Conservation (phyloP, 108 stramenopile species). For the Nitzschia palea region DNA sequence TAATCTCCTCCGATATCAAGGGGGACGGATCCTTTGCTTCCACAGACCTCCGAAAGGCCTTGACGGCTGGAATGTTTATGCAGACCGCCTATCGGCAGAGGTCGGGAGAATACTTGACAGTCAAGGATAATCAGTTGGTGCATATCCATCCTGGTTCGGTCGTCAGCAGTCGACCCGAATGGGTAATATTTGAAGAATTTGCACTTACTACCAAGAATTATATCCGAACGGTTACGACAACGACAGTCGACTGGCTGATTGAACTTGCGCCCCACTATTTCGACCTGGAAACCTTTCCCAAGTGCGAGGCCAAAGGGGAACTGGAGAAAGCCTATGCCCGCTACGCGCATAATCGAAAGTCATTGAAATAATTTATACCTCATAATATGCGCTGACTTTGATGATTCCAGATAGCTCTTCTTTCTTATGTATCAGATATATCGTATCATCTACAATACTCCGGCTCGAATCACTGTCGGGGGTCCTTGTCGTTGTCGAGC, state of each 20-base stretch:
- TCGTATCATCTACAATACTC: conserved; percentile 25
- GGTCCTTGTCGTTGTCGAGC: conserved; percentile 61
- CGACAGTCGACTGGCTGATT: conserved; percentile 95
- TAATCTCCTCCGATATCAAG: conserved; percentile 80
- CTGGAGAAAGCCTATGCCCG: conserved; percentile 78
- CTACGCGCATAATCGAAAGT: conserved; percentile 48
- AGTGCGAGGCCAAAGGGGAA: conserved; percentile 90
- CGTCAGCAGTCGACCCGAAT: conserved; percentile 90
- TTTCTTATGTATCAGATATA: not conserved
- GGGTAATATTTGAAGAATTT: conserved; percentile 99
- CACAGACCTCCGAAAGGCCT: conserved; percentile 87
- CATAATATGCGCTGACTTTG: not conserved
- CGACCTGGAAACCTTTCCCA: conserved; percentile 96
- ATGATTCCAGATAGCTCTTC: too few relatives aligned
- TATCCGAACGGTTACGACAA: conserved; percentile 95
- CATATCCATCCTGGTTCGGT: conserved; percentile 94
- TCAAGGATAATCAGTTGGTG: conserved; percentile 99
- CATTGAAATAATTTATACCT: not conserved
- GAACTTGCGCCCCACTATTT: conserved; percentile 98
- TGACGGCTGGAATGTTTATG: conserved; percentile 93
- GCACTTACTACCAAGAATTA: conserved; percentile 97
- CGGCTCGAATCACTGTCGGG: conserved; percentile 51
- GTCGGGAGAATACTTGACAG: conserved; percentile 93
- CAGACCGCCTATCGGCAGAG: conserved; percentile 95
- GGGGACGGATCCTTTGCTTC: conserved; percentile 86